Conservation (phyloP, 2,329 filamentous ascomycete genomes). For the Chrysosporium keratinophilum region DNA sequence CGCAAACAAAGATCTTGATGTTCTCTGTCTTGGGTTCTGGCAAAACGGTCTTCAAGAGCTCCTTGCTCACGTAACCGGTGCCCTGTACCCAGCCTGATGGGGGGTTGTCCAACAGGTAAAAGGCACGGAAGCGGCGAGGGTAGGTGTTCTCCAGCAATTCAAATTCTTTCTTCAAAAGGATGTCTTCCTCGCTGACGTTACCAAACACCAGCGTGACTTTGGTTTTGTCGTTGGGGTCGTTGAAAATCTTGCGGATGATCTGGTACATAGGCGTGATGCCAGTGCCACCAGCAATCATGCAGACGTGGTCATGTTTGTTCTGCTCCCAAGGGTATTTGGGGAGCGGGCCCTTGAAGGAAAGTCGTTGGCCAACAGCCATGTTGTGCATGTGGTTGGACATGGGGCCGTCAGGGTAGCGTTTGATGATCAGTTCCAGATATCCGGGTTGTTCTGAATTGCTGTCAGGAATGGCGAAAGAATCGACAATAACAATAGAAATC, state of each 20-base stretch:
- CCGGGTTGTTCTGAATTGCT: constrained; percentile 55
- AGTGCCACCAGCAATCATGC: constrained; percentile 73
- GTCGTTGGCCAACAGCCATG: constrained; percentile 67
- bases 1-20: constrained; percentile 94
- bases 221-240: constrained; percentile 91
- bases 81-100: constrained; percentile 65
- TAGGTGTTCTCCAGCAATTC: constrained; percentile 85
- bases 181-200: constrained; percentile 81
- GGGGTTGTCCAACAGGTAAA: constrained; percentile 83
- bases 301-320: constrained; percentile 82
- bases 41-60: constrained; percentile 85
- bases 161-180: constrained; percentile 78
- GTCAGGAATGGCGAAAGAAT: neutral
- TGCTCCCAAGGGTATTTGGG: constrained; percentile 82
- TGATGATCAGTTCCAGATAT: constrained; percentile 79
- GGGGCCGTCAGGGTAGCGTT: constrained; percentile 78
- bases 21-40: constrained; percentile 86
- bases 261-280: constrained; percentile 99
- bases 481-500: neutral
- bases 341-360: constrained; percentile 93
- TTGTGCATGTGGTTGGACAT: constrained; percentile 87
- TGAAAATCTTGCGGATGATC: constrained; percentile 82
- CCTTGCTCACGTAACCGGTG: constrained; percentile 77
- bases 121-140: constrained; percentile 87
- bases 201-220: constrained; percentile 94